Base-by-base conservation (phyloP, 805 yeast species). In the Candida boleticola region DNA sequence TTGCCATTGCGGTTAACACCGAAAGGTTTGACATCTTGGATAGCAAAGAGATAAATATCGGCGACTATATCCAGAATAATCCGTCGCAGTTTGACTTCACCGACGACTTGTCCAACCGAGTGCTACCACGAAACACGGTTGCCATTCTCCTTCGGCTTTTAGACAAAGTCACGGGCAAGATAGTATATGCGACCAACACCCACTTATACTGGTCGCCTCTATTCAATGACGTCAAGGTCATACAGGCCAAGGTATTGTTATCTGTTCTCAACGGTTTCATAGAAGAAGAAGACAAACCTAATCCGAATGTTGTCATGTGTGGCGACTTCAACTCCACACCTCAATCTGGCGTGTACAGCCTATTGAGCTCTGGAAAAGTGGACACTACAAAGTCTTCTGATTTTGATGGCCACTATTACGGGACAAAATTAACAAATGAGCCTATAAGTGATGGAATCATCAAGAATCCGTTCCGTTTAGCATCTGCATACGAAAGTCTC, bases 261-360 rank as follows among this genome's bases (percentile, higher is more conserved):
- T 47, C 44, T 30, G 47, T 43, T 14, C 39, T 57, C 14, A 6
- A 39, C 11, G 38, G 49, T 5, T 49, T 46, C 38, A 44, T 50
- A 5, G 42, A 29, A 18, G 35, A 36, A 3, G 37, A 33, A 9
- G 37, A 36, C 34, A 14, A 13, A 3, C 37, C 29, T 7, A 36
- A 60, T 51, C 48, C 64, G 42, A 48, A 54, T 51, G 23, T 77
- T 0, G 49, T 80, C 7, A 67, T 79, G 60, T 66, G 75, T 13
- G 85, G 85, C 0, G 85, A 80, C 54, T 68, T 78, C 46, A 80
- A 80, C 50, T 77, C 83, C 1, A 61, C 63, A 4, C 75, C 77
- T 9, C 56, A 63, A 16, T 77, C 83, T 1, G 58, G 71, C 44
- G 82, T 77, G 6, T 71, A 73, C 35, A 60, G 70, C n/a, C 71